A percentile compares a stretch with the other conserved stretches of the same genome.
Conservation (phyloP, 1,284 basidiomycete genomes). For the Cryptococcus sp. region DNA sequence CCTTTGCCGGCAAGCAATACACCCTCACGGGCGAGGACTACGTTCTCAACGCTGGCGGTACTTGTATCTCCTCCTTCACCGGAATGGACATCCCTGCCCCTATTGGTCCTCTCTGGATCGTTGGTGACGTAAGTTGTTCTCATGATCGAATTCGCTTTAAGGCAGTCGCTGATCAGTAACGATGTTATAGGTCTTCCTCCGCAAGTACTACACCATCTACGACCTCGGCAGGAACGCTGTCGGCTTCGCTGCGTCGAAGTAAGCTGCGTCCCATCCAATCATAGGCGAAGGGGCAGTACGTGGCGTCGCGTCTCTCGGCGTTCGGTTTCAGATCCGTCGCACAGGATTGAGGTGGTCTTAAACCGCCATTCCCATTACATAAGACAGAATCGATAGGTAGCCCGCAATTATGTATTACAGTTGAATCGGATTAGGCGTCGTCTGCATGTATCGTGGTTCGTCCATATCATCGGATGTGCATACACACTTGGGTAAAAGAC, state of each 20-base stretch:
- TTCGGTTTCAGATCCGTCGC: too few species aligned
- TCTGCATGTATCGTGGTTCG: too few species aligned
- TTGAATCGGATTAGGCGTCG: too few species aligned
- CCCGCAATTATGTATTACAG: too few species aligned
- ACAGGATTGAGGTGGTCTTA: too few species aligned
- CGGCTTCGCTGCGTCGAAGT: constrained; percentile 45
- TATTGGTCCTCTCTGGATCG: constrained; percentile 85
- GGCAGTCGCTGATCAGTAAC: not conserved
- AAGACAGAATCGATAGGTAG: too few species aligned
- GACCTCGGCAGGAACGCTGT: constrained; percentile 67
- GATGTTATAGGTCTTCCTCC: constrained; percentile 61
- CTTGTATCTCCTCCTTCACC: constrained; percentile 93
- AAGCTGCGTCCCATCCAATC: too few species aligned
- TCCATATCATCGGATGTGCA: too few species aligned
- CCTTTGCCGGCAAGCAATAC: constrained; percentile 78
- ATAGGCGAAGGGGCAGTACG: too few species aligned
- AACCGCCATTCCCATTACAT: too few species aligned
- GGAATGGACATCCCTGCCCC: constrained; percentile 90
- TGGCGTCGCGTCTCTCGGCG: too few species aligned
- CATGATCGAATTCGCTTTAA: not conserved
- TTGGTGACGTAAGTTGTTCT: constrained; percentile 63
- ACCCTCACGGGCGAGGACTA: constrained; percentile 83
- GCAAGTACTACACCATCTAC: constrained; percentile 92
- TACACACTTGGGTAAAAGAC: too few species aligned
- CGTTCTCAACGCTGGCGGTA: constrained; percentile 82